phyloP scores from a whole-genome alignment of 169 alveolate species.

The Plasmodium chabaudi region DNA sequence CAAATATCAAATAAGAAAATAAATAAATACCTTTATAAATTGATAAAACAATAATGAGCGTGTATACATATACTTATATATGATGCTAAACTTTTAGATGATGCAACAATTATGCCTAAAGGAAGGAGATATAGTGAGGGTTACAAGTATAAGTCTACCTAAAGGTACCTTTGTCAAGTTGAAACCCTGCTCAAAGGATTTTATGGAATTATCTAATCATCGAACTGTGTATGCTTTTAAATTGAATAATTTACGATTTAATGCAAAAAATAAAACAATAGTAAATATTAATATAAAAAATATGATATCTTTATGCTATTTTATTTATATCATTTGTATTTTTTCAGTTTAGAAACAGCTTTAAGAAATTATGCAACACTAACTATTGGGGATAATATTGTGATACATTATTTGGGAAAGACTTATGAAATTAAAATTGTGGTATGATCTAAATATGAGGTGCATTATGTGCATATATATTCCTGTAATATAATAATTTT shows the following conservation, averaged over 20 bases:
- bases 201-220: conserved; percentile 95
- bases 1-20: background rate
- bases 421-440: conserved; percentile 92
- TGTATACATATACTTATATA: background rate
- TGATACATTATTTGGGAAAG: conserved; percentile 90
- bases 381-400: conserved; percentile 94
- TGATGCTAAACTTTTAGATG: conserved; percentile 82
- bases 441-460: conserved; percentile 72
- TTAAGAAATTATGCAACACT: conserved; percentile 93
- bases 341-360: conserved; percentile 90
- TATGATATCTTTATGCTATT: too few relatives aligned
- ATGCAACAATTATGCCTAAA: conserved; percentile 91
- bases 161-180: conserved; percentile 93
- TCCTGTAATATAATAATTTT: background rate
- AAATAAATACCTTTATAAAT: background rate
- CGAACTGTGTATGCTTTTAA: conserved; percentile 90
- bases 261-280: too few relatives aligned
- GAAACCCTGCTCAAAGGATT: conserved; percentile 93
- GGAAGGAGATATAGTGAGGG: conserved; percentile 92
- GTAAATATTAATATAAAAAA: too few relatives aligned
- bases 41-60: background rate
- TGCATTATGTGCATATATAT: background rate
- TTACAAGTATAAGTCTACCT: conserved; percentile 89
- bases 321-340: background rate
- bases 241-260: background rate